phyloP scores from a whole-genome alignment of 192 early-diverging fungal genomes.

The Bifiguratus adelaidae region DNA sequence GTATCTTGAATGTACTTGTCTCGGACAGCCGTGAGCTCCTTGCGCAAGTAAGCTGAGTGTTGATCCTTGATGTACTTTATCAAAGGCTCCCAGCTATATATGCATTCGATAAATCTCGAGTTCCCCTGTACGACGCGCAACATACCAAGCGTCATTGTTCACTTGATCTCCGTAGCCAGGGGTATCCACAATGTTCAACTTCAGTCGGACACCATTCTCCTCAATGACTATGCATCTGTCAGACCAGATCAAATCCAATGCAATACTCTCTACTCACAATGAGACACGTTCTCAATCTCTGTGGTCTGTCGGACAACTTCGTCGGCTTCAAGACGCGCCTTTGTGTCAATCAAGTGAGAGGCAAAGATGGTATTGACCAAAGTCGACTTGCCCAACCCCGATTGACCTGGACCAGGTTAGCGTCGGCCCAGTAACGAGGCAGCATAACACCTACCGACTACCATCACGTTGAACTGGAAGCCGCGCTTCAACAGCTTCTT shows the following conservation, averaged over 20 bases:
- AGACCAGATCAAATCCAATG: neutral
- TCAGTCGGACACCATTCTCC: conserved; percentile 89
- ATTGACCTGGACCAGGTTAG: conserved; percentile 54
- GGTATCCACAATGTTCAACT: conserved; percentile 95
- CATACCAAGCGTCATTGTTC: conserved; percentile 94
- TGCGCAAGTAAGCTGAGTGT: conserved; percentile 89
- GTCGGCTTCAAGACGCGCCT: conserved; percentile 70
- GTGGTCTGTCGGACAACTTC: conserved; percentile 87
- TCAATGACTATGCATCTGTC: conserved; percentile 59
- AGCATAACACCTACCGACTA: conserved; percentile 63
- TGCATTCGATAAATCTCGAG: neutral
- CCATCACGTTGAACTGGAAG: conserved; percentile 97
- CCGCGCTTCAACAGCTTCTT: conserved; percentile 95
- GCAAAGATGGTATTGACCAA: conserved; percentile 98
- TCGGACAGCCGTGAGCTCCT: conserved; percentile 81
- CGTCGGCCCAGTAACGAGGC: neutral
- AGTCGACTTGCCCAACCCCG: conserved; percentile 96
- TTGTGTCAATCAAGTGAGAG: conserved; percentile 88
- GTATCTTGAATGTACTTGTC: conserved; percentile 90
- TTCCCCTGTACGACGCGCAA: neutral
- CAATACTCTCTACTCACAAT: conserved; percentile 41
- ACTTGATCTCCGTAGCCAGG: conserved; percentile 98
- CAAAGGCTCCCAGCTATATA: conserved; percentile 85
- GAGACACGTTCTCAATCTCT: conserved; percentile 85
- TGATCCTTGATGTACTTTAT: conserved; percentile 99